These are phyloP conservation scores for Helenozyma baotianmanensis DNA, from an alignment of 805 yeast species.

Conservation along the genomic window DNA sequence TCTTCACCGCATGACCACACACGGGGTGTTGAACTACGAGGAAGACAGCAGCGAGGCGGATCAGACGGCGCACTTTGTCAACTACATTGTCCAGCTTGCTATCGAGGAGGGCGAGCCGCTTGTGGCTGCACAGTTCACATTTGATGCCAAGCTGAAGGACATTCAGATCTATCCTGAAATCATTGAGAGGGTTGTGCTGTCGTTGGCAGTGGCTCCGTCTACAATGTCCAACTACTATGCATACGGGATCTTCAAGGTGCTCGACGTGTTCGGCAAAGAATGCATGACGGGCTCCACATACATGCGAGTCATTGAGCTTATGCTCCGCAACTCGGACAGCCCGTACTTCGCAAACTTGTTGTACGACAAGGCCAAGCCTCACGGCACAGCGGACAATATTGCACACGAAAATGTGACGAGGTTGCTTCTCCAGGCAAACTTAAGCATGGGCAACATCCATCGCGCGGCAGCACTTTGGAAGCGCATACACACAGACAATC, in stretches of 20 bases:
- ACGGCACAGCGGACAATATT: too few relatives aligned
- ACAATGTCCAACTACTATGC: conserved; percentile 9
- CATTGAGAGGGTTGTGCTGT: conserved; percentile 5
- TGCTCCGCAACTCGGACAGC: conserved; percentile 3
- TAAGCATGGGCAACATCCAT: conserved; percentile 9
- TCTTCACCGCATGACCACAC: too few relatives aligned
- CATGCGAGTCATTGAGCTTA: neutral
- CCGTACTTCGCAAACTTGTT: conserved; percentile 19
- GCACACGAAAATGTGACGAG: neutral
- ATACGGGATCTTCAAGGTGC: conserved; percentile 9
- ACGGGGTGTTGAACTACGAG: too few relatives aligned
- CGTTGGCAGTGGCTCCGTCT: conserved; percentile 8
- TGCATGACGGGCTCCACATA: too few relatives aligned
- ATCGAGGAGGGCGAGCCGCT: conserved; percentile 14
- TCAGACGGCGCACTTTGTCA: too few relatives aligned
- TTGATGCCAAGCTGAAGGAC: neutral
- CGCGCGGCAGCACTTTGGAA: conserved; percentile 18
- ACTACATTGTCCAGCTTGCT: too few relatives aligned
- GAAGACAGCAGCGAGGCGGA: too few relatives aligned
- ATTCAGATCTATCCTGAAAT: conserved; percentile 4
- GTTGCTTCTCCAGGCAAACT: conserved; percentile 10
- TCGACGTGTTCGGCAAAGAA: neutral
- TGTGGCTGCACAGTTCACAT: conserved; percentile 9
- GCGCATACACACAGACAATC: neutral
- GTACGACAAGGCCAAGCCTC: conserved; percentile 11